Evolutionary conservation across 306 rosid genomes (phyloP).

Genomic region (Cyamopsis tetragonoloba): DNA sequence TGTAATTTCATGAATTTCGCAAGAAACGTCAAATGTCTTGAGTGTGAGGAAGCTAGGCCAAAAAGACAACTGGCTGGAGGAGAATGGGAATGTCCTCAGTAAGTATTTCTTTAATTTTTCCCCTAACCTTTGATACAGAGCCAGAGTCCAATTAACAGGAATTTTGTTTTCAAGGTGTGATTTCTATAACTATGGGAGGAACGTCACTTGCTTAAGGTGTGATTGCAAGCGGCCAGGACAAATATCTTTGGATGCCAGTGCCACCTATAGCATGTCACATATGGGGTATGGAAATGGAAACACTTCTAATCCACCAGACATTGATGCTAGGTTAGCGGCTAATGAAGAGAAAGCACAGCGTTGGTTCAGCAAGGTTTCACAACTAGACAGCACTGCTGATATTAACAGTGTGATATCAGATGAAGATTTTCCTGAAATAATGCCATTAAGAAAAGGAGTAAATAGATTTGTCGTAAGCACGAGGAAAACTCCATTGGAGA

Average conservation of each 20-base stretch:
- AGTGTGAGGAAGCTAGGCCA: constrained; percentile 90
- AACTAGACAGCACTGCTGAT: constrained; percentile 62
- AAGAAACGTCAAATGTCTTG: constrained; percentile 75
- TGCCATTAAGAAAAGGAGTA: constrained; percentile 94
- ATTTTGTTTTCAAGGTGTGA: constrained; percentile 62
- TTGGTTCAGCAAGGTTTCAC: constrained; percentile 92
- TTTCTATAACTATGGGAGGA: constrained; percentile 79
- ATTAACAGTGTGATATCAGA: constrained; percentile 50
- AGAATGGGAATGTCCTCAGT: constrained; percentile 99
- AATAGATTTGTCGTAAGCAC: constrained; percentile 94
- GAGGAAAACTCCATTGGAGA: constrained; percentile 76
- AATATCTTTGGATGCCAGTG: constrained; percentile 33
- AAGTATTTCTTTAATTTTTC: constrained; percentile 32
- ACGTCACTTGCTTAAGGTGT: constrained; percentile 74
- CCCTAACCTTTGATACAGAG: constrained; percentile 14
- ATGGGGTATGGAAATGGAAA: constrained; percentile 39
- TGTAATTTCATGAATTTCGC: constrained; percentile 98
- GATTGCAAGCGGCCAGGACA: constrained; percentile 87
- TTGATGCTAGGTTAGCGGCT: constrained; percentile 60
- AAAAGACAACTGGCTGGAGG: constrained; percentile 77
- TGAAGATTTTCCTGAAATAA: constrained; percentile 93
- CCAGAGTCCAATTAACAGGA: constrained; percentile 23
- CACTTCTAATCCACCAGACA: constrained; percentile 29
- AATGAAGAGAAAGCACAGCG: constrained; percentile 93
- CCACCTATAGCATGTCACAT: constrained; percentile 27